Base-by-base conservation (phyloP, 805 yeast species). In the Schwanniomyces vanrijiae region DNA sequence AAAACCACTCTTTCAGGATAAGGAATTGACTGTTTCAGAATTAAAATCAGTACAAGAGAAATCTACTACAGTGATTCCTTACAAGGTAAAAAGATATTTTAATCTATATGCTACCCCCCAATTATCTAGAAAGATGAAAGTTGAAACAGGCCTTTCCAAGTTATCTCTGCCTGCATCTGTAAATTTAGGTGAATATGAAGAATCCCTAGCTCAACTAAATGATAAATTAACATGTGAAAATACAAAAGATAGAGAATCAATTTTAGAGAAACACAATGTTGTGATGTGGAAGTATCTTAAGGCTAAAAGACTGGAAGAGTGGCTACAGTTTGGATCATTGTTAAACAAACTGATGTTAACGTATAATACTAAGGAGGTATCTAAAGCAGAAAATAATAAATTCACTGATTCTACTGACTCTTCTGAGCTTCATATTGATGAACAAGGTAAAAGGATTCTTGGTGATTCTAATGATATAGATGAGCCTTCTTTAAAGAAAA, bases 31-130 rank as follows among this genome's bases (percentile, higher is more conserved):
- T 0, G 48, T 49, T 1, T 59, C 54, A 5, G 69, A 67, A 4
- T 47, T 69, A 29, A 18, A 37, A 2, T 49, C 46, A 7, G 51
- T 56, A 0, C 37, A 54, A 16, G 56, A 60, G 5, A 55, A 61
- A 26, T 55, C 50, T 14, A 53, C 55, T 5, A 39, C 45, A 1
- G 37, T 56, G 1, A 55, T 55, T 16, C 75, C 74, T 1, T 62
- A 50, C 35, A 68, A 65, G 44, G 58, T 50, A 19, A 69, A 69
- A 49, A 54, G 65, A 42, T 73, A 73, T 50, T 73, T 73, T 61
- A 71, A 73, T 49, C 55, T 61, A 1, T 71, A 68, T 47, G 75
- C 63, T 8, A 73, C 78, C 2, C 77, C 78, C 4, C 75, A 69
- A 51, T 58, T 73, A 16, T 65, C 76, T 1, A 52, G 76, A 28